Conservation (phyloP, 495 filamentous ascomycete species). For the Parathielavia appendiculata region DNA sequence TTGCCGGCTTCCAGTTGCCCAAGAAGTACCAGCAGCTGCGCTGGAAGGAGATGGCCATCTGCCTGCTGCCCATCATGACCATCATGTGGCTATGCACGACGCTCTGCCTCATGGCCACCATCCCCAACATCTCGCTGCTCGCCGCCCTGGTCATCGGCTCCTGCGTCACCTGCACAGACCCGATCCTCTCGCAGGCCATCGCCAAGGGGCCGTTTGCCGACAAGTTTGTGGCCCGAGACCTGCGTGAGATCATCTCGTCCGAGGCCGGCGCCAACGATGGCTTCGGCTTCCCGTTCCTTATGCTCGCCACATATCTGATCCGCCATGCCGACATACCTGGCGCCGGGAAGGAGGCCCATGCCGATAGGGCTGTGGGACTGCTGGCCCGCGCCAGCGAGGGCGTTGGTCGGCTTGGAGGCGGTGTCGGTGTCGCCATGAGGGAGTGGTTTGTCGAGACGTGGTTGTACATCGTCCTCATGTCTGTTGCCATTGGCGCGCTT, state of each 20-base stretch:
- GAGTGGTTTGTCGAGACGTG: constrained; percentile 82
- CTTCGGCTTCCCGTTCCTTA: constrained; percentile 55
- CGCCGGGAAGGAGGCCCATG: constrained; percentile 7
- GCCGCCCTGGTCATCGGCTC: constrained; percentile 56
- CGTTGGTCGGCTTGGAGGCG: constrained; percentile 42
- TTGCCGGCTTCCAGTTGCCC: constrained; percentile 81
- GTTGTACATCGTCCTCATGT: constrained; percentile 69
- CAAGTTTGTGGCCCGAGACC: constrained; percentile 51
- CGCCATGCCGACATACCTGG: constrained; percentile 45
- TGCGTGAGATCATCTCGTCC: constrained; percentile 59
- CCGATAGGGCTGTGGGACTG: constrained; percentile 9
- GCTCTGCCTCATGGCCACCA: constrained; percentile 65
- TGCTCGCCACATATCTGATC: constrained; percentile 52
- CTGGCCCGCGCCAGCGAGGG: constrained; percentile 43
- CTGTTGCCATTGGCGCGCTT: constrained; percentile 62
- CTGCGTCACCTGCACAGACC: constrained; percentile 59
- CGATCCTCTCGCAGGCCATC: constrained; percentile 55
- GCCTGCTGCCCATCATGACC: constrained; percentile 84
- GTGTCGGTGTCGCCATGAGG: constrained; percentile 62
- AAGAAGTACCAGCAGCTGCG: constrained; percentile 70
- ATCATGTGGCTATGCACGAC: constrained; percentile 78
- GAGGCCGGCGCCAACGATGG: constrained; percentile 59
- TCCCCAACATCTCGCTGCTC: constrained; percentile 49
- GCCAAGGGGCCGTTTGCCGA: constrained; percentile 60
- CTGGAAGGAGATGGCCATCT: constrained; percentile 66